Evolutionary conservation across 768 basidiomycete genomes (phyloP).

Genomic region (Lentinula raphanica): DNA sequence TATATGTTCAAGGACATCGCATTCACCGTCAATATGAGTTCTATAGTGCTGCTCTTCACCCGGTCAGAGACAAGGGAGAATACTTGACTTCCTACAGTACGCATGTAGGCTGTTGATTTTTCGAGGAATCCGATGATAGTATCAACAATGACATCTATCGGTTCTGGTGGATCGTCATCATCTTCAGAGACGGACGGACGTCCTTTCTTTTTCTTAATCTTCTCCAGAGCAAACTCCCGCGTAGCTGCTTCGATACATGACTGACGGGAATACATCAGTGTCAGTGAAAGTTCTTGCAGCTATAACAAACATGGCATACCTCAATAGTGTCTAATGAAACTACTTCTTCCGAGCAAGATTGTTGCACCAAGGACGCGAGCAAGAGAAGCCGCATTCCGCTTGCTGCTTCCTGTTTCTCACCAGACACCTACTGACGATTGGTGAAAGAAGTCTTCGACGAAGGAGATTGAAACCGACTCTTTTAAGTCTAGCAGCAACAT

Average conservation of each 20-base stretch:
- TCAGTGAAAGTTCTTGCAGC: background rate
- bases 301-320: conserved; percentile 30
- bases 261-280: conserved; percentile 38
- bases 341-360: conserved; percentile 62
- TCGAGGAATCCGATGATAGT: conserved; percentile 88
- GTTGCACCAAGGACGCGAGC: conserved; percentile 63
- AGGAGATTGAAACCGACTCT: conserved; percentile 27
- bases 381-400: conserved; percentile 71
- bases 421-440: conserved; percentile 25
- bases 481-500: conserved; percentile 35
- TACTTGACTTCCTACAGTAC: conserved; percentile 72
- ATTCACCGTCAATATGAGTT: conserved; percentile 78
- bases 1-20: background rate
- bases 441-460: background rate
- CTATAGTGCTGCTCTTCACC: conserved; percentile 65
- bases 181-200: conserved; percentile 27
- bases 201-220: conserved; percentile 30
- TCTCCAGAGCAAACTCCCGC: conserved; percentile 40
- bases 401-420: conserved; percentile 45
- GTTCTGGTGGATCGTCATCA: conserved; percentile 41
- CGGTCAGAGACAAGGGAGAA: conserved; percentile 69
- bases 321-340: conserved; percentile 53
- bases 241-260: conserved; percentile 54
- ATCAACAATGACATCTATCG: conserved; percentile 84
- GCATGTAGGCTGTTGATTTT: conserved; percentile 72